Percentiles rank a stretch among this genome's conserved stretches.
These are phyloP conservation scores for Tuber magnatum DNA, from an alignment of 495 filamentous ascomycete species.

Conservation along the genomic window DNA sequence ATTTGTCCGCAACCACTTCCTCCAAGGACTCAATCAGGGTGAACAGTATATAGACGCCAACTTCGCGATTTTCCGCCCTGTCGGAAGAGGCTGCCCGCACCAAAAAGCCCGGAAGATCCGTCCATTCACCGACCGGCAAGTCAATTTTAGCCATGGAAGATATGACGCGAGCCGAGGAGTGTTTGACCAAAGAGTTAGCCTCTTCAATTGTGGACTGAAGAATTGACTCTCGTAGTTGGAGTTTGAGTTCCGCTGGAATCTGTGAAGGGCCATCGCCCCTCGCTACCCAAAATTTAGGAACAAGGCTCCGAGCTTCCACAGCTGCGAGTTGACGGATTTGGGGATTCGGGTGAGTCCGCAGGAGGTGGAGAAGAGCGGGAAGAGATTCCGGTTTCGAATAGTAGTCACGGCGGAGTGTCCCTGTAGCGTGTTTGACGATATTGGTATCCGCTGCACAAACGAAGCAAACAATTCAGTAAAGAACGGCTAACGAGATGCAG, in stretches of 20 bases:
- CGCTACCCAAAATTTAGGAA: constrained; percentile 74
- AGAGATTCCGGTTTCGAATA: constrained; percentile 79
- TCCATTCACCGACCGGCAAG: constrained; percentile 79
- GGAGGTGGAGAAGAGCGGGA: constrained; percentile 72
- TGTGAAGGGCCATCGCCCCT: constrained; percentile 37
- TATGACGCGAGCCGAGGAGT: constrained; percentile 81
- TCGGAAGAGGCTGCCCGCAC: constrained; percentile 62
- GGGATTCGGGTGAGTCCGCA: constrained; percentile 62
- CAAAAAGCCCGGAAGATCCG: constrained; percentile 67
- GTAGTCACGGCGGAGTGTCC: constrained; percentile 79
- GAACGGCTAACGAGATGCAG: not conserved
- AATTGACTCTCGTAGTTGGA: constrained; percentile 68
- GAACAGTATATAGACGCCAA: constrained; percentile 86
- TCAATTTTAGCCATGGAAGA: constrained; percentile 80
- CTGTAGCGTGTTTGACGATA: constrained; percentile 81
- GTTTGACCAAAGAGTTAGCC: constrained; percentile 63
- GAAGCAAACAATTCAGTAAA: constrained; percentile 11
- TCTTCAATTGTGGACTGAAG: constrained; percentile 75
- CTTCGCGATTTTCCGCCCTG: constrained; percentile 72
- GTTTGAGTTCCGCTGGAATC: constrained; percentile 52
- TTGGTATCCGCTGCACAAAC: constrained; percentile 60
- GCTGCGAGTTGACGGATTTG: constrained; percentile 81
- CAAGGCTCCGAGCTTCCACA: constrained; percentile 72
- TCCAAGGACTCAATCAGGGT: constrained; percentile 81
- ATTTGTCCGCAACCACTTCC: constrained; percentile 67